Base-by-base conservation (phyloP, 2,329 filamentous ascomycete species). In the Lecanicillium sp. region DNA sequence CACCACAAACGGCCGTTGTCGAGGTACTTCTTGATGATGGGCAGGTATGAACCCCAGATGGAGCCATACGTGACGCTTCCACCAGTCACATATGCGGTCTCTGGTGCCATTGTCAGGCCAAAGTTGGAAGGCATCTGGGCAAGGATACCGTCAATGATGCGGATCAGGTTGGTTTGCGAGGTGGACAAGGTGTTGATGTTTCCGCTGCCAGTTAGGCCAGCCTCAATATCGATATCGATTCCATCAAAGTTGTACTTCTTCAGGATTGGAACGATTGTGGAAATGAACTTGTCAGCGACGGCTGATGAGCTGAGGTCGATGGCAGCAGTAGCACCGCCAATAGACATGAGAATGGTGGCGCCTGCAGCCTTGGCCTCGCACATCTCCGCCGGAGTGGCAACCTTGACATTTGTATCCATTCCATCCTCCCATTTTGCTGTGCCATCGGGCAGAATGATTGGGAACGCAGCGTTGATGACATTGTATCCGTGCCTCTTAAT, bases 91-190 rank as follows among this genome's bases (percentile, higher is more conserved):
- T 66, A 66, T 3, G 63, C 62, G 11, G 61, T 69, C 50, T 66
- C 64, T 5, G 62, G 62, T 4, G 64, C 64, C 56, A 68, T 79
- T 30, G 75, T 81, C 37, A 81, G 72, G 17, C 82, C 81, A 10
- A 72, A 74, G 21, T 64, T 84, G 46, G 71, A 77, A 62, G 81
- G 81, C 41, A 79, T 73, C 53, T 72, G 48, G 5, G 55, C 62
- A 15, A 66, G 63, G n/a, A 66, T 43, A 44, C 63, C 62, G 49
- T 66, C 63, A 30, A 66, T 65, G 51, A 66, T 58, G 51, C 62
- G 58, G 51, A 66, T 63, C 26, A 66, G 54, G 55, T 66, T 66
- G 32, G 54, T 29, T 45, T 66, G 63, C 11, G 61, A 59, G 1
- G 62, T 56, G 12, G 63, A 66, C 32, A 65, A 52, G 2, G 52